Percentiles rank a stretch among this genome's conserved stretches.
Evolutionary conservation across 805 yeast genomes (phyloP).

Genomic region (Yamadazyma olivae): DNA sequence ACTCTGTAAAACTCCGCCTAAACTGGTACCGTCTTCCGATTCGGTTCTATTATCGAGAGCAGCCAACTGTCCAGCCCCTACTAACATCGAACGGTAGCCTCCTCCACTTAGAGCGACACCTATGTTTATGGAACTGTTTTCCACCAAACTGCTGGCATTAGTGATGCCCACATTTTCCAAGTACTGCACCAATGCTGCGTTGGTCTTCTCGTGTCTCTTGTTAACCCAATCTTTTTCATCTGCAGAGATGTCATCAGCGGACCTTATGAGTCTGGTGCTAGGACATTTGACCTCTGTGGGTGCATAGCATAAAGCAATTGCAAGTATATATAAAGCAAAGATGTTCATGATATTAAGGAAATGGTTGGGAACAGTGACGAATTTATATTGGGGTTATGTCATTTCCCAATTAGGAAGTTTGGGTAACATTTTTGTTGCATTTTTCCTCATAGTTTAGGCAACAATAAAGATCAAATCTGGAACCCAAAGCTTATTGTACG

Average conservation of each 20-base stretch:
- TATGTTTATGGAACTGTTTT: conserved; percentile 17
- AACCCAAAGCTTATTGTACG: too few species aligned
- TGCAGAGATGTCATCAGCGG: conserved; percentile 21
- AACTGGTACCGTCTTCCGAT: conserved; percentile 45
- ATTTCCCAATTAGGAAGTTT: too few species aligned
- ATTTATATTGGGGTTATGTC: too few species aligned
- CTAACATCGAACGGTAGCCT: conserved; percentile 48
- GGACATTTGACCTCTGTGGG: conserved; percentile 31
- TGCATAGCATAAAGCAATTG: too few species aligned
- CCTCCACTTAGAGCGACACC: conserved; percentile 42
- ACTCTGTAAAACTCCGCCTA: conserved; percentile 74
- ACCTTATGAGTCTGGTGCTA: conserved; percentile 19
- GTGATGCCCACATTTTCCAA: conserved; percentile 20
- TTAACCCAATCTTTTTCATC: conserved; percentile 24
- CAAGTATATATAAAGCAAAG: too few species aligned
- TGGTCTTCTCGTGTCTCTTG: conserved; percentile 20
- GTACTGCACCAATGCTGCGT: conserved; percentile 20
- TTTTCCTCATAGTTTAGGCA: too few species aligned
- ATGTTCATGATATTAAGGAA: too few species aligned
- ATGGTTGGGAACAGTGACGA: too few species aligned
- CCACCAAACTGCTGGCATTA: conserved; percentile 20
- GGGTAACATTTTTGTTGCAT: too few species aligned
- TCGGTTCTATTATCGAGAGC: conserved; percentile 74
- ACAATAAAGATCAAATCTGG: too few species aligned
- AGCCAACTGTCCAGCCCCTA: conserved; percentile 79